phyloP scores from a whole-genome alignment of 805 yeast genomes.

The Candida xyloterini region DNA sequence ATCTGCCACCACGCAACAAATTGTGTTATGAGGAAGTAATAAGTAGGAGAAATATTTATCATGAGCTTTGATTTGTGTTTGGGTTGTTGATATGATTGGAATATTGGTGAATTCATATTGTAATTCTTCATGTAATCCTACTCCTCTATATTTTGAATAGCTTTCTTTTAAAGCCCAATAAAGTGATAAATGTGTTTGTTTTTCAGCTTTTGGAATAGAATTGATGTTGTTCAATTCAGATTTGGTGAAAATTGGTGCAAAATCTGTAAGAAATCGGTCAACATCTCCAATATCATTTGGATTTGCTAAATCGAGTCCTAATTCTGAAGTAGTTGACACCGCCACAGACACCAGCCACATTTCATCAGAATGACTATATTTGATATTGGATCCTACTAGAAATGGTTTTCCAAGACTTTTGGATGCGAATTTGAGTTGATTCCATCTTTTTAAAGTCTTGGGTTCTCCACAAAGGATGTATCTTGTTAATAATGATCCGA shows the following conservation, averaged over 20 bases:
- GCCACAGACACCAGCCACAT: constrained; percentile 46
- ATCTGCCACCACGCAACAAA: constrained; percentile 4
- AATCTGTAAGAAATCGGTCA: constrained; percentile 29
- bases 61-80: neutral
- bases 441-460: constrained; percentile 7
- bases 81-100: neutral
- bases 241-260: constrained; percentile 29
- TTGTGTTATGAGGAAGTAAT: constrained; percentile 3
- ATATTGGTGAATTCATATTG: constrained; percentile 24
- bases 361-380: constrained; percentile 62
- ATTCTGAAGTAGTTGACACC: constrained; percentile 32
- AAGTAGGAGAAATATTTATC: constrained; percentile 1
- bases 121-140: constrained; percentile 44
- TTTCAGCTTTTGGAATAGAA: neutral
- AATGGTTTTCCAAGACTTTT: constrained; percentile 59
- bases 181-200: constrained; percentile 43
- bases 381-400: constrained; percentile 24
- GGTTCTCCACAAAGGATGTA: constrained; percentile 38
- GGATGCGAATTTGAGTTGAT: constrained; percentile 26
- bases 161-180: constrained; percentile 83
- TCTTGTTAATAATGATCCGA: constrained; percentile 44
- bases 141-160: constrained; percentile 63
- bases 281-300: constrained; percentile 28
- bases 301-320: constrained; percentile 51
- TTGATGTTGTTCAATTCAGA: constrained; percentile 30